These are phyloP conservation scores for Tetrahymena malaccensis DNA, from an alignment of 73 alveolate species.

Conservation along the genomic window DNA sequence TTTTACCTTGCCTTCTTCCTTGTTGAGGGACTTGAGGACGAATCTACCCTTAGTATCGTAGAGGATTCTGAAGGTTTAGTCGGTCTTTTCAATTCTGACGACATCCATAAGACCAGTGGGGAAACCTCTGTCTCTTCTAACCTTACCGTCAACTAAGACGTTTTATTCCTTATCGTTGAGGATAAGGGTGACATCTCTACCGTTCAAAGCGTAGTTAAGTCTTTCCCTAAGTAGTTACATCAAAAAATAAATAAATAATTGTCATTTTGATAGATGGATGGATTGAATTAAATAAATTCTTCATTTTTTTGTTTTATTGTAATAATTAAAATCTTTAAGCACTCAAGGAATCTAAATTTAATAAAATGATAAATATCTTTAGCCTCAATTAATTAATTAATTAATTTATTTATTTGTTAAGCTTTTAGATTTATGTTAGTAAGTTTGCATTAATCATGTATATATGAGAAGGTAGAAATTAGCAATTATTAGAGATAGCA, in stretches of 20 bases:
- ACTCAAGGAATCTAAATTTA: neutral
- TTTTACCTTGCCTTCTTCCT: constrained; percentile 33
- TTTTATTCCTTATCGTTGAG: constrained; percentile 78
- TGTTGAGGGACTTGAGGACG: constrained; percentile 43
- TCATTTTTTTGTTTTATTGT: neutral
- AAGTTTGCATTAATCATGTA: neutral
- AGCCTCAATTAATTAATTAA: neutral
- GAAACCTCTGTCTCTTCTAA: constrained; percentile 90
- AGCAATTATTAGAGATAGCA: neutral
- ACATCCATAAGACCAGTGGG: constrained; percentile 98
- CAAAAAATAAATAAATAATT: neutral
- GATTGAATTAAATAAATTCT: neutral
- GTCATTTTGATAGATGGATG: too few species aligned
- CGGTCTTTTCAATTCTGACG: constrained; percentile 71
- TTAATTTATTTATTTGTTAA: too few species aligned
- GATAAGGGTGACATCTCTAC: constrained; percentile 74
- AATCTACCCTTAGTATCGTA: constrained; percentile 96
- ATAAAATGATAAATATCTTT: neutral
- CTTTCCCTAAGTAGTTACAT: constrained; percentile 27
- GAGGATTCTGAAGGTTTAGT: constrained; percentile 90
- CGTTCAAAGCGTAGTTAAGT: constrained; percentile 83
- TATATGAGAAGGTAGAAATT: neutral
- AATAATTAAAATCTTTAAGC: neutral
- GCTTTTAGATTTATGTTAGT: neutral
- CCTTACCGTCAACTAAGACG: constrained; percentile 87